Evolutionary conservation across 441 rosid genomes (phyloP), one percentile per base, ranked within the genome.

Genomic region (Raphanus hybrid): DNA sequence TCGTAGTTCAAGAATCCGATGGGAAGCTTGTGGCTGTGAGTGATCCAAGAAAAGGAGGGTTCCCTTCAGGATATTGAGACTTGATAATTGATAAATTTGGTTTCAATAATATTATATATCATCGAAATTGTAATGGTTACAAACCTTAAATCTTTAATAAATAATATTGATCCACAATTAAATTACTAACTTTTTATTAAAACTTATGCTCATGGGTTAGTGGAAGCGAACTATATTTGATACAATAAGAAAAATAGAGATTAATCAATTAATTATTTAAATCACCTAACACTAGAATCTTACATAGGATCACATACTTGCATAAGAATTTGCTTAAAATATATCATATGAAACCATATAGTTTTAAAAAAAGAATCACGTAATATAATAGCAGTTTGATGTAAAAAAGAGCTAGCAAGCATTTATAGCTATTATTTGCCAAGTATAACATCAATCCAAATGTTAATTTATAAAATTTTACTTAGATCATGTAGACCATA

Each of bases 1-100:
- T 90, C 32, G 71, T 90, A 54, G 83, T 85, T 67, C 73, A 80
- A 20, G 82, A 82, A 5, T 57, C 71, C 15, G 79, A 71, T 5
- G 81, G 55, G 70, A 80, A 70, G 70, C 86, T 89, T 29, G 82
- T 83, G 55, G 91, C 82, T 8, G 87, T 87, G 0, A 86, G 87
- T 79, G 90, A 89, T 71, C 91, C 90, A 15, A 83, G 91, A 68
- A 87, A 86, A 79, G 91, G 91, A 78, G 91, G 91, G 4, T 71
- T 73, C 64, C 89, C 93, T 12, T 77, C 90, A 45, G 93, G 90
- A 64, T 85, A 66, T 69, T 87, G 41, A 78, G 5, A 27, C 20
- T 9, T 10, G 58, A 63, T 54, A 6, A n/a, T 9, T 10, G 58
- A 63, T 54, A 6, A n/a, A 2, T 37, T 20, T 41, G 10, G 6